phyloP scores from a whole-genome alignment of 371 early-diverging fungal genomes.

The Quaeritorhiza haematococci region DNA sequence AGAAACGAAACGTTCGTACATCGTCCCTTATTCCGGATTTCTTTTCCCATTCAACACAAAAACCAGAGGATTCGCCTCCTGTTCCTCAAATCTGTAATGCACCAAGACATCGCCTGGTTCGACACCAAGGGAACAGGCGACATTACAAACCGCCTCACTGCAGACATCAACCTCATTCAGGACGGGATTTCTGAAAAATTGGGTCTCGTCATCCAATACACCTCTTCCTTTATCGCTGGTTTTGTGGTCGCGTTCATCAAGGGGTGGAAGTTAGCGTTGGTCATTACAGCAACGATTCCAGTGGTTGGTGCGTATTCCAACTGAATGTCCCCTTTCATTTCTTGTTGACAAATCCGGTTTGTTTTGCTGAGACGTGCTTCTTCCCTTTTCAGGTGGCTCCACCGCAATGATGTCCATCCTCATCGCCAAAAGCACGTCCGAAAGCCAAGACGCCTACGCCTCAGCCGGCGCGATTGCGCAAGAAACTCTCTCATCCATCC shows the following conservation, averaged over 20 bases:
- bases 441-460: conserved; percentile 56
- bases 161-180: conserved; percentile 44
- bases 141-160: conserved; percentile 56
- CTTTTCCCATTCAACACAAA: neutral
- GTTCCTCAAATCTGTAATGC: conserved; percentile 30
- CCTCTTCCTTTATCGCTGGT: conserved; percentile 77
- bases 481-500: conserved; percentile 78
- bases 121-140: conserved; percentile 62
- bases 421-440: conserved; percentile 43
- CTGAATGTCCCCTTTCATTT: neutral
- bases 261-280: conserved; percentile 82
- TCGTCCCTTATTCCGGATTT: too few relatives aligned
- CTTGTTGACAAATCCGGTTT: neutral
- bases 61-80: neutral
- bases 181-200: conserved; percentile 79
- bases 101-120: conserved; percentile 90
- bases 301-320: conserved; percentile 20
- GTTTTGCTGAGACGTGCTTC: conserved; percentile 21
- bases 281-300: conserved; percentile 66
- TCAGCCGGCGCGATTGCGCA: conserved; percentile 77
- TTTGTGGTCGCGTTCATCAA: conserved; percentile 80
- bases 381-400: conserved; percentile 26
- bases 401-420: conserved; percentile 62
- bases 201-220: conserved; percentile 60
- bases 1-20: neutral